Percentiles rank a stretch among this genome's conserved stretches.
Conservation (phyloP, 2,329 filamentous ascomycete genomes). For the Arthroderma sp. region DNA sequence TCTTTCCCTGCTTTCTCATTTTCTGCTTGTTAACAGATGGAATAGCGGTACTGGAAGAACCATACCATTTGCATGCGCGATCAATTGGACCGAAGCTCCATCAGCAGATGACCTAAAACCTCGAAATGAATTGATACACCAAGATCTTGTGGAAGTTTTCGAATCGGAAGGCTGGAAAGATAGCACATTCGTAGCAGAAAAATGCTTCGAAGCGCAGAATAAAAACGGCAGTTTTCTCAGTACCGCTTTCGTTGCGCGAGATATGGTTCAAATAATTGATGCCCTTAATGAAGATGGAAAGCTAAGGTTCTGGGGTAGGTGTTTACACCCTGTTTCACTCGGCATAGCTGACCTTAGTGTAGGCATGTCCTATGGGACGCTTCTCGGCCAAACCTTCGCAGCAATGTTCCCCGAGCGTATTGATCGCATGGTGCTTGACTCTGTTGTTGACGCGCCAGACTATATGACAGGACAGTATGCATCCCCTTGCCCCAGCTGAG, state of each 20-base stretch:
- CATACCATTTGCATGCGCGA: slow-evolving; percentile 1
- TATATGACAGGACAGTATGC: slow-evolving; percentile 23
- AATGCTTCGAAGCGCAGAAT: slow-evolving; percentile 2
- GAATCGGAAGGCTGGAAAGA: background rate
- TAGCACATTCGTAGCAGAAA: background rate
- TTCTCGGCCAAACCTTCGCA: slow-evolving; percentile 18
- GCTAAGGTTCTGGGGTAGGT: slow-evolving; percentile 26
- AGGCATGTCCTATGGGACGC: slow-evolving; percentile 14
- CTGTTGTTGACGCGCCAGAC: slow-evolving; percentile 30
- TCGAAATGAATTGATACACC: background rate
- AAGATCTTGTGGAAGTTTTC: background rate
- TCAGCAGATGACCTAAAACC: background rate
- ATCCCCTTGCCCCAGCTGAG: background rate
- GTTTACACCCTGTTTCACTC: background rate
- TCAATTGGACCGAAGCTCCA: background rate
- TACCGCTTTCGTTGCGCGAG: slow-evolving; percentile 31
- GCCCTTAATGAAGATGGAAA: slow-evolving; percentile 27
- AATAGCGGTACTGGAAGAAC: slow-evolving; percentile 2
- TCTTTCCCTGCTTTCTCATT: background rate
- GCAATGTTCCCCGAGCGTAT: slow-evolving; percentile 28
- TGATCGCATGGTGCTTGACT: slow-evolving; percentile 26
- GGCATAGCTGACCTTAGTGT: slow-evolving; percentile 13
- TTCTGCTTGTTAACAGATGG: background rate
- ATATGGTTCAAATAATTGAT: slow-evolving; percentile 32
- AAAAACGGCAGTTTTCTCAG: slow-evolving; percentile 25